Evolutionary conservation across 176 grass and related monocot genomes (phyloP).

Genomic region (Eleusine coracana): DNA sequence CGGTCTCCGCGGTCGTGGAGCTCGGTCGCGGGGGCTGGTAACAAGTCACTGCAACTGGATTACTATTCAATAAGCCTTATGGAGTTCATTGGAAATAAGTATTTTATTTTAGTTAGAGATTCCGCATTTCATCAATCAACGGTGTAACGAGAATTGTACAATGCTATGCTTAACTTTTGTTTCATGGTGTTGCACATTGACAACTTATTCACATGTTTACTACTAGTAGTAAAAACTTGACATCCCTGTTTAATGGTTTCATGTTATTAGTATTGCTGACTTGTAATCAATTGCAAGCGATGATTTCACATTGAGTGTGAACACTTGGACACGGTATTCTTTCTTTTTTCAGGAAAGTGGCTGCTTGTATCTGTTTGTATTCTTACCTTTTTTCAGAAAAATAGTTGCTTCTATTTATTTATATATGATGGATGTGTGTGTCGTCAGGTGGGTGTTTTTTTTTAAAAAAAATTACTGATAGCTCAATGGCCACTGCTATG

Average conservation of each 20-base stretch:
- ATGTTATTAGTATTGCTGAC: neutral
- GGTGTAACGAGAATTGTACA: neutral
- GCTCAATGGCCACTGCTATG: neutral
- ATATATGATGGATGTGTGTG: neutral
- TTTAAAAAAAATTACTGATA: neutral
- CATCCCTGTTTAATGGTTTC: constrained; percentile 1
- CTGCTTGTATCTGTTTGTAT: neutral
- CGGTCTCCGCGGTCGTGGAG: neutral
- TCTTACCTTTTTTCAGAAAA: neutral
- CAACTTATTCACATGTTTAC: neutral
- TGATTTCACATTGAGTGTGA: neutral
- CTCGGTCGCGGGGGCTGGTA: neutral
- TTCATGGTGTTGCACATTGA: neutral
- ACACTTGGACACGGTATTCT: neutral
- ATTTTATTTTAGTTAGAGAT: neutral
- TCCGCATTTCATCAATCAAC: neutral
- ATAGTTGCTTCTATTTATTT: neutral
- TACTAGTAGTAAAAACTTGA: neutral
- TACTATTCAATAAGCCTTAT: neutral
- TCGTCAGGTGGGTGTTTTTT: neutral
- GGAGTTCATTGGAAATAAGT: neutral
- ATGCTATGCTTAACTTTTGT: neutral
- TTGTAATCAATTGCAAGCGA: neutral
- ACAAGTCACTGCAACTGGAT: neutral
- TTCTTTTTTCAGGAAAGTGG: neutral